A percentile compares a stretch with the other conserved stretches of the same genome.
Conservation (phyloP, 176 grass and related monocot species). For the Oryza meyeriana region DNA sequence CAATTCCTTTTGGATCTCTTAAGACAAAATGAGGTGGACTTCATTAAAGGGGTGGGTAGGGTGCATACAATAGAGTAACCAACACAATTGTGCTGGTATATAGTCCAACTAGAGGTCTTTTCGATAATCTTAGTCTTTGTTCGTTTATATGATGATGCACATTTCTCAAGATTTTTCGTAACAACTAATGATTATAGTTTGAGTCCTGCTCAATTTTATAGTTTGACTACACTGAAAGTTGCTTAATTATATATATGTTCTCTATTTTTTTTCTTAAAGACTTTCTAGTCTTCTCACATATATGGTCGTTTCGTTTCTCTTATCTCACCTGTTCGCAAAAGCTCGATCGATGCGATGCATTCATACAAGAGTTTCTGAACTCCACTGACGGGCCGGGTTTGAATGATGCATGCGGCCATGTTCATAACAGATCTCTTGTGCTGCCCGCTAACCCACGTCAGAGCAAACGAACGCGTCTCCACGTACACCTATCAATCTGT, state of each 20-base stretch:
- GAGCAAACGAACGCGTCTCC: not conserved
- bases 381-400: not conserved
- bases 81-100: not conserved
- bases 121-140: not conserved
- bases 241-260: too few species aligned
- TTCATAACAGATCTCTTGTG: not conserved
- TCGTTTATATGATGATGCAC: not conserved
- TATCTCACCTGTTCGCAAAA: not conserved
- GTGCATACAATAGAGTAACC: not conserved
- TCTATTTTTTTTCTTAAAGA: not conserved
- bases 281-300: not conserved
- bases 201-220: not conserved
- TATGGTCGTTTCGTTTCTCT: not conserved
- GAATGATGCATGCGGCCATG: constrained; percentile 3
- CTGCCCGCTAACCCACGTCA: not conserved
- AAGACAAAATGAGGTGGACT: not conserved
- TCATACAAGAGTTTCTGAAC: not conserved
- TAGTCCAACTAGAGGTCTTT: not conserved
- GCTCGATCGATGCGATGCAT: not conserved
- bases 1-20: not conserved
- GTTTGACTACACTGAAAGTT: not conserved
- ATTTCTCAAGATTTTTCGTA: not conserved
- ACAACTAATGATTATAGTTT: not conserved
- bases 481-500: not conserved
- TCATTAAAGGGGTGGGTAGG: not conserved